Evolutionary conservation across 306 rosid genomes (phyloP), one percentile per base, ranked within the genome.

Genomic region (Vigna angularis): DNA sequence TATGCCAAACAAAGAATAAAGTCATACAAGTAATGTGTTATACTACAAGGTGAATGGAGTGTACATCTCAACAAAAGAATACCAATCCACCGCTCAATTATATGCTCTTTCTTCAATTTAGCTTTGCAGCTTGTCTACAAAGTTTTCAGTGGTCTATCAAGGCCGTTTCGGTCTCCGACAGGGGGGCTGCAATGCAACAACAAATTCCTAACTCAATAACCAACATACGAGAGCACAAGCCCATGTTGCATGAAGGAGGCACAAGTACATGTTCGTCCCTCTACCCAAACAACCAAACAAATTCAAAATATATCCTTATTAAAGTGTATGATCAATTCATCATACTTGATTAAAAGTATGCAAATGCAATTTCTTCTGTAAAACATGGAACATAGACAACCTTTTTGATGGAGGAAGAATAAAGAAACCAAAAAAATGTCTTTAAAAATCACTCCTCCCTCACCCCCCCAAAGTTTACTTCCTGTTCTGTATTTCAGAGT

Each of bases 81-180:
- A 58, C 72, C 80, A 79, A 79, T 71, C 72, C 83, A 65, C 83
- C 83, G 55, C 78, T 79, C 55, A 56, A 74, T 76, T 78, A 34
- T 78, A 34, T 17, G 62, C 16, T 30, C 49, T 40, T 72, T 78
- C 81, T 44, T 69, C 45, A 7, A 62, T 30, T 30, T 30, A 30
- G 5, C 3, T 30, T 26, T 26, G 28, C 28, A 26, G 28, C 36
- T 32, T 32, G 36, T 77, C 79, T 74, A 48, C 62, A 75, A 50
- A 73, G 12, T 40, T 75, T 76, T 90, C 88, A 94, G 76, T 87
- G 97, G 77, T 96, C 99, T 93, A 96, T 96, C 90, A 96, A 79
- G 59, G 99, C 98, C 1, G 93, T 80, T 82, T 96, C 99, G 44
- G 97, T 96, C 86, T 96, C 99, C 1, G 99, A 91, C 58, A 96